A percentile compares a stretch with the other conserved stretches of the same genome.
These are phyloP conservation scores for Pogostemon cablin DNA, from an alignment of 257 asterid genomes.

Conservation along the genomic window DNA sequence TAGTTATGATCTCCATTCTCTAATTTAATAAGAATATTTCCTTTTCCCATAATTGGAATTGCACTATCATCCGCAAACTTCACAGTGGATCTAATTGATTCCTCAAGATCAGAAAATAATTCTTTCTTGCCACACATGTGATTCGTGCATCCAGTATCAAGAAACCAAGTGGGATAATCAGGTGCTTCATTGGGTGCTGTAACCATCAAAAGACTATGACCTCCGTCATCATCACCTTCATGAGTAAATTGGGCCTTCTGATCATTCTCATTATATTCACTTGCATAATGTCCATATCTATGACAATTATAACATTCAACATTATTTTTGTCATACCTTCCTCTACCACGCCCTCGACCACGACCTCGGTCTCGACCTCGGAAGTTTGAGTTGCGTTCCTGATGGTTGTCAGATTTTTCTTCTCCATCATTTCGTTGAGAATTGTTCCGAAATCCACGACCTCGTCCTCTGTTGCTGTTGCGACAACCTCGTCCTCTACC, in stretches of 20 bases:
- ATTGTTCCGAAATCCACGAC: no score
- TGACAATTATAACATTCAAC: constrained; percentile 22
- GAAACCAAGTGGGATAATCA: constrained; percentile 20
- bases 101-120: constrained; percentile 19
- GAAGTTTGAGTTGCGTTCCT: no score
- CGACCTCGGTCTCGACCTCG: no score
- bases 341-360: constrained; percentile 8
- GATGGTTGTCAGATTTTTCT: no score
- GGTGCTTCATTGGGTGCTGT: background rate
- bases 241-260: background rate
- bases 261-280: constrained; percentile 6
- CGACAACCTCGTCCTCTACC: no score
- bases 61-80: constrained; percentile 25
- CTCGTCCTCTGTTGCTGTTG: background rate
- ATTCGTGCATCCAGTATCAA: constrained; percentile 30
- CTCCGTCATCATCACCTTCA: background rate
- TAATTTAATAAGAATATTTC: constrained; percentile 10
- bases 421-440: no score
- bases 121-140: constrained; percentile 13
- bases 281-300: constrained; percentile 21
- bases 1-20: constrained; percentile 28
- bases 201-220: constrained; percentile 20
- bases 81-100: background rate
- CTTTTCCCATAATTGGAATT: constrained; percentile 22
- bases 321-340: constrained; percentile 1